Conservation (phyloP, 345 rosid genomes). For the Kandelia obovata region DNA sequence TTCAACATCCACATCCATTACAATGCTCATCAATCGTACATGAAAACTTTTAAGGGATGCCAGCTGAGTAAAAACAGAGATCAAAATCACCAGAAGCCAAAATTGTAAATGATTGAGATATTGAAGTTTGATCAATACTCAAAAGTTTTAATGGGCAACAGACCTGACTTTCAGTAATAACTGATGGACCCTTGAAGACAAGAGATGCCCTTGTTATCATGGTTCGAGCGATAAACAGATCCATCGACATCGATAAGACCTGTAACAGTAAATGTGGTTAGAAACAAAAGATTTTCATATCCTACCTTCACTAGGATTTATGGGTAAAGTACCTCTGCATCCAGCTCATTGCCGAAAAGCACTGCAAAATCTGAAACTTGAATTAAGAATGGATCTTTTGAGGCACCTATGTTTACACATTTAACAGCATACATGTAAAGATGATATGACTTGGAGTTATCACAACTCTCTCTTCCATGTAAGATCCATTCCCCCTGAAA, state of each 20-base stretch:
- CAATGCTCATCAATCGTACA: constrained; percentile 97
- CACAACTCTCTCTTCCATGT: constrained; percentile 57
- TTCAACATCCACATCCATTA: constrained; percentile 97
- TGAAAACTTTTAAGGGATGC: constrained; percentile 88
- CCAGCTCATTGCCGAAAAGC: constrained; percentile 98
- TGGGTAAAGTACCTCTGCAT: constrained; percentile 80
- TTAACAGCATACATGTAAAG: constrained; percentile 72
- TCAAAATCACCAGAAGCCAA: not conserved
- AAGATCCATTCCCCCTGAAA: constrained; percentile 98
- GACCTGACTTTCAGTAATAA: constrained; percentile 82
- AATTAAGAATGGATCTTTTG: constrained; percentile 83
- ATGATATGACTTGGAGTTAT: constrained; percentile 47
- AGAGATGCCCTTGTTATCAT: constrained; percentile 95
- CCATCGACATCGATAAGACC: constrained; percentile 99
- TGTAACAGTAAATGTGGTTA: constrained; percentile 24
- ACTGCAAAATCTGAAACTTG: constrained; percentile 88
- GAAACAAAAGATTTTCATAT: constrained; percentile 7
- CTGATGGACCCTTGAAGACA: constrained; percentile 67
- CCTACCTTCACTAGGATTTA: constrained; percentile 3
- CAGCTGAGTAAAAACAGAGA: constrained; percentile 57
- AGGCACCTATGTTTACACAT: constrained; percentile 59
- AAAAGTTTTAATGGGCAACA: constrained; percentile 11
- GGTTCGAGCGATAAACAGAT: constrained; percentile 99
- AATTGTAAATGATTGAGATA: not conserved
- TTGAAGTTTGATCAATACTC: not conserved